A percentile compares a stretch with the other conserved stretches of the same genome.
Evolutionary conservation across 176 grass and related monocot genomes (phyloP).

Genomic region (Musa itinerans): DNA sequence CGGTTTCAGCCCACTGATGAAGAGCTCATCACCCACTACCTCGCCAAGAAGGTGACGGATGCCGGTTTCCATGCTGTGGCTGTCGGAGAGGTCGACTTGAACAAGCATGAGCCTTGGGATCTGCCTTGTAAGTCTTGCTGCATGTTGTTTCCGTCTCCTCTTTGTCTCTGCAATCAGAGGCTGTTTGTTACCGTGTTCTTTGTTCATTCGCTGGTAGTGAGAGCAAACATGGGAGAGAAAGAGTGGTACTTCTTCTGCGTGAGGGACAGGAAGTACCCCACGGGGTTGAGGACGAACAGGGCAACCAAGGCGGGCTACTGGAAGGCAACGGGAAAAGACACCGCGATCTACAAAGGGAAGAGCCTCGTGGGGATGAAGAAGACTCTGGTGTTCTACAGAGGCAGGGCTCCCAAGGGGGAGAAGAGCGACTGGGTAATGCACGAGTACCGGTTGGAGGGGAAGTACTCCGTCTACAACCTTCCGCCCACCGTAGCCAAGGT

Average conservation of each 20-base stretch:
- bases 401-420: conserved; percentile 70
- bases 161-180: neutral
- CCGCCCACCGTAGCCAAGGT: conserved; percentile 1
- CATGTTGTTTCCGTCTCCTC: neutral
- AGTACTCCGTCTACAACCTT: conserved; percentile 19
- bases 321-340: conserved; percentile 87
- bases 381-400: conserved; percentile 90
- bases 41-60: conserved; percentile 50
- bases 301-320: conserved; percentile 69
- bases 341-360: conserved; percentile 44
- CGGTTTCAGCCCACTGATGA: conserved; percentile 73
- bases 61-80: conserved; percentile 36
- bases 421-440: conserved; percentile 82
- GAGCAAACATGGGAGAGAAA: conserved; percentile 68
- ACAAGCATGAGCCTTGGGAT: conserved; percentile 76
- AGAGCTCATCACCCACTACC: conserved; percentile 83
- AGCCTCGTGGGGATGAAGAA: conserved; percentile 77
- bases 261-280: conserved; percentile 78
- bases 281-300: conserved; percentile 66
- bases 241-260: conserved; percentile 91
- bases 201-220: conserved; percentile 18
- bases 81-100: conserved; percentile 55
- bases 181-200: neutral
- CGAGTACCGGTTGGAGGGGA: conserved; percentile 54
- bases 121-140: conserved; percentile 41